Evolutionary conservation across 140 eudicot species (phyloP).

Genomic region (Anethum foeniculum): DNA sequence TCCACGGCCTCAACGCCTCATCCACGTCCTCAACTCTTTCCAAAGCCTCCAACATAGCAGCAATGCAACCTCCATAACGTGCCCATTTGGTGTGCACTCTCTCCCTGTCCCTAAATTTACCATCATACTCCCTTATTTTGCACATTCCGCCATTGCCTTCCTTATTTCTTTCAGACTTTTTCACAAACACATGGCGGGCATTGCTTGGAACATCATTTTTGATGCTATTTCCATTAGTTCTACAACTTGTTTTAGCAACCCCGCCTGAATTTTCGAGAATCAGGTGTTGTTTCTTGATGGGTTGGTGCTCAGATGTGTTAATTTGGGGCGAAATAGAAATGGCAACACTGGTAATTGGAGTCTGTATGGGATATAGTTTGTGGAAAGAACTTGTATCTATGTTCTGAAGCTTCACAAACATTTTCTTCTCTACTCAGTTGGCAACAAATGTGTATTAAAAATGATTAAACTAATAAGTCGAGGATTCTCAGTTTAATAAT

Average conservation of each 20-base stretch:
- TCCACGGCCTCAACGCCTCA: constrained; percentile 75
- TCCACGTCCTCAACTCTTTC: constrained; percentile 50
- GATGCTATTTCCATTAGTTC: constrained; percentile 4
- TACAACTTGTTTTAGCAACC: not conserved
- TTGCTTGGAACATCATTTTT: constrained; percentile 3
- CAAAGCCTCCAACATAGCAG: constrained; percentile 52
- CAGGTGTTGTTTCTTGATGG: constrained; percentile 21
- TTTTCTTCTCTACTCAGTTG: constrained; percentile 5
- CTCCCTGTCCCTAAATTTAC: constrained; percentile 12
- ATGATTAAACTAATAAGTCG: not conserved
- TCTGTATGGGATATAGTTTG: constrained; percentile 24
- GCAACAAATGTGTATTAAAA: not conserved
- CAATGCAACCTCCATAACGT: constrained; percentile 66
- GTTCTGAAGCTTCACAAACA: constrained; percentile 43
- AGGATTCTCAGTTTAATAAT: not conserved
- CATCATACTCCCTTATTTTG: not conserved
- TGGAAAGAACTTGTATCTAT: constrained; percentile 37
- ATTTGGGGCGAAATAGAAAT: constrained; percentile 28
- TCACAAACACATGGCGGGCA: constrained; percentile 13
- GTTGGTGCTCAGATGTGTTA: constrained; percentile 15
- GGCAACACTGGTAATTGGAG: constrained; percentile 22
- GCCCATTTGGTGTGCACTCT: constrained; percentile 56
- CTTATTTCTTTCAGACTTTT: not conserved
- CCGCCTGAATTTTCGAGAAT: not conserved
- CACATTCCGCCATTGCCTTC: constrained; percentile 13